Evolutionary conservation across 805 yeast genomes (phyloP).

Genomic region (Suhomyces kilbournensis): DNA sequence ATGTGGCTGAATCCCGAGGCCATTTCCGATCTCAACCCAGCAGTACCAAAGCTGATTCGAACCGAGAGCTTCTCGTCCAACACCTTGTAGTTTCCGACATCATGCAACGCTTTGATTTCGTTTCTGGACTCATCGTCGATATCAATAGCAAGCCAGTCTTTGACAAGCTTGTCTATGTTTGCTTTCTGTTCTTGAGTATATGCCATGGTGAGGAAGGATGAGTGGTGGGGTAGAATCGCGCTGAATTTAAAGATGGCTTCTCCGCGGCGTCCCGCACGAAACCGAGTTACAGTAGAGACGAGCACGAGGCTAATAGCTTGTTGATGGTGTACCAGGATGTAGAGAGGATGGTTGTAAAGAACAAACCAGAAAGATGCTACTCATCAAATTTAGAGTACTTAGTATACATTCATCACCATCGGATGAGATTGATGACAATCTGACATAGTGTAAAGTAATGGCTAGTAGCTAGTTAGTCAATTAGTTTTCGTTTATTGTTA

Average conservation of each 20-base stretch:
- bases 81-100: constrained; percentile 34
- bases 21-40: constrained; percentile 86
- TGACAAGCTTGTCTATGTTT: constrained; percentile 22
- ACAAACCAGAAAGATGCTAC: too few relatives aligned
- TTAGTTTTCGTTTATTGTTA: neutral
- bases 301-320: too few relatives aligned
- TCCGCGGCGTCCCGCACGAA: neutral
- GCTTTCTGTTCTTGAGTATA: neutral
- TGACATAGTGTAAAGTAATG: too few relatives aligned
- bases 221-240: neutral
- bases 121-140: constrained; percentile 45
- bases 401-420: too few relatives aligned
- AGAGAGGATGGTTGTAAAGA: too few relatives aligned
- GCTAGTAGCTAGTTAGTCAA: too few relatives aligned
- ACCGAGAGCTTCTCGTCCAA: constrained; percentile 50
- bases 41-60: constrained; percentile 88
- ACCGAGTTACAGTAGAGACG: too few relatives aligned
- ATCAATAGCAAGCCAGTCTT: constrained; percentile 37
- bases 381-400: too few relatives aligned
- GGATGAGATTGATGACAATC: too few relatives aligned
- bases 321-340: too few relatives aligned
- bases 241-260: neutral
- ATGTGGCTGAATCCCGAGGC: constrained; percentile 86
- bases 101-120: constrained; percentile 51
- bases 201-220: neutral